phyloP scores from a whole-genome alignment of 768 basidiomycete genomes.

The Xerocomus spinulosus region DNA sequence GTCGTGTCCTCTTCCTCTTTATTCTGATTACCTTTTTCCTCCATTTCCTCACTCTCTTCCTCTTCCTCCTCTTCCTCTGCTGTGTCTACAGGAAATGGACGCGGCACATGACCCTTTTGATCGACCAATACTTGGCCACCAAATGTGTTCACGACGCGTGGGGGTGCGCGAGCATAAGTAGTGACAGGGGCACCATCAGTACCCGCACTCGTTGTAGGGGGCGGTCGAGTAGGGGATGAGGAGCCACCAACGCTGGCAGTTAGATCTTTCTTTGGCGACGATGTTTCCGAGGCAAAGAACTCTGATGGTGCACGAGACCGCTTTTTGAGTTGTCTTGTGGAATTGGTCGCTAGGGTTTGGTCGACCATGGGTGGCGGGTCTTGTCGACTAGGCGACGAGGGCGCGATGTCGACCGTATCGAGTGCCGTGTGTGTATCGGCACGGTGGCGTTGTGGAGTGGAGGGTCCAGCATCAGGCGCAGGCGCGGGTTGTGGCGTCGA shows the following conservation, averaged over 20 bases:
- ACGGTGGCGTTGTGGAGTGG: not conserved
- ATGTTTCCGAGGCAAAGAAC: conserved; percentile 14
- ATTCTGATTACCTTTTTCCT: too few species aligned
- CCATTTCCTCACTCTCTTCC: not conserved
- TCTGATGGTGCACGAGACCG: conserved; percentile 10
- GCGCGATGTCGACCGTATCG: not conserved
- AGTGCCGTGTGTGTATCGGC: too few species aligned
- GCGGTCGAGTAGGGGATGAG: too few species aligned
- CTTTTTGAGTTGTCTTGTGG: conserved; percentile 7
- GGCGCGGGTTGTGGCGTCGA: not conserved
- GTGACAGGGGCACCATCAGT: not conserved
- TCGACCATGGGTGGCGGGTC: not conserved
- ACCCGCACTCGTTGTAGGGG: too few species aligned
- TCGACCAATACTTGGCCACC: conserved; percentile 19
- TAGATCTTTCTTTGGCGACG: conserved; percentile 8
- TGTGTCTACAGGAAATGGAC: not conserved
- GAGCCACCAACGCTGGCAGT: too few species aligned
- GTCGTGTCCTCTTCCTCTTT: not conserved
- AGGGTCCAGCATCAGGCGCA: not conserved
- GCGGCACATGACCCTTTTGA: conserved; percentile 13
- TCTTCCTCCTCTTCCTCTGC: not conserved
- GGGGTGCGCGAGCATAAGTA: conserved; percentile 15
- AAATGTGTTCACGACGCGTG: conserved; percentile 18
- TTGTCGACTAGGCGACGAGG: not conserved
- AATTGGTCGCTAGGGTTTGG: not conserved